Conservation (phyloP, 805 yeast genomes). For the Candida maesae region DNA sequence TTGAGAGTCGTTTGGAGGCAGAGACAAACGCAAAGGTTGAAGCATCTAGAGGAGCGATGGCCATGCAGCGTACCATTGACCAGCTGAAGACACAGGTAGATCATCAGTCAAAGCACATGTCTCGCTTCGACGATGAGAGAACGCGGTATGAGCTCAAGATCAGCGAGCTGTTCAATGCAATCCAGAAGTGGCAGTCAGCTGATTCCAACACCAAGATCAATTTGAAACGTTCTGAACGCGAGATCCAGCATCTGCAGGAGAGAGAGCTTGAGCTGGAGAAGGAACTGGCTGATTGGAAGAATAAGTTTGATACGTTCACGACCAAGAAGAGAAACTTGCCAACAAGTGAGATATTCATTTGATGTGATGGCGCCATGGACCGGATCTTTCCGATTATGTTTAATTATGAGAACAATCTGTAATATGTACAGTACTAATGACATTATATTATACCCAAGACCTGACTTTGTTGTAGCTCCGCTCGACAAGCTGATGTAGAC, state of each 20-base stretch:
- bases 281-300: slow-evolving; percentile 56
- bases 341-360: slow-evolving; percentile 27
- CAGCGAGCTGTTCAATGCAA: slow-evolving; percentile 39
- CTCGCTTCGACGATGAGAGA: slow-evolving; percentile 56
- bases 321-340: slow-evolving; percentile 18
- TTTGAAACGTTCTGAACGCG: slow-evolving; percentile 50
- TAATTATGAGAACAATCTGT: no score
- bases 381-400: no score
- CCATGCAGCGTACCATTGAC: slow-evolving; percentile 48
- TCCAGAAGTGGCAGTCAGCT: slow-evolving; percentile 39
- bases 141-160: slow-evolving; percentile 50
- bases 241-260: slow-evolving; percentile 51
- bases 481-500: no score
- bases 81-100: slow-evolving; percentile 50
- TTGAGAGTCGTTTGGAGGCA: slow-evolving; percentile 47
- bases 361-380: slow-evolving; percentile 3
- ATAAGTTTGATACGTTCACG: slow-evolving; percentile 30
- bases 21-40: slow-evolving; percentile 48
- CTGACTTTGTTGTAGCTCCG: no score
- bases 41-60: slow-evolving; percentile 46
- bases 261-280: slow-evolving; percentile 47
- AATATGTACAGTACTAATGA: no score
- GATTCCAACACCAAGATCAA: slow-evolving; percentile 42
- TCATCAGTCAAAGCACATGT: slow-evolving; percentile 46
- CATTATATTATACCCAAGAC: no score